Percentiles rank a stretch among this genome's conserved stretches.
Conservation (phyloP, 2,329 filamentous ascomycete genomes). For the Trichoderma cornu-damae region DNA sequence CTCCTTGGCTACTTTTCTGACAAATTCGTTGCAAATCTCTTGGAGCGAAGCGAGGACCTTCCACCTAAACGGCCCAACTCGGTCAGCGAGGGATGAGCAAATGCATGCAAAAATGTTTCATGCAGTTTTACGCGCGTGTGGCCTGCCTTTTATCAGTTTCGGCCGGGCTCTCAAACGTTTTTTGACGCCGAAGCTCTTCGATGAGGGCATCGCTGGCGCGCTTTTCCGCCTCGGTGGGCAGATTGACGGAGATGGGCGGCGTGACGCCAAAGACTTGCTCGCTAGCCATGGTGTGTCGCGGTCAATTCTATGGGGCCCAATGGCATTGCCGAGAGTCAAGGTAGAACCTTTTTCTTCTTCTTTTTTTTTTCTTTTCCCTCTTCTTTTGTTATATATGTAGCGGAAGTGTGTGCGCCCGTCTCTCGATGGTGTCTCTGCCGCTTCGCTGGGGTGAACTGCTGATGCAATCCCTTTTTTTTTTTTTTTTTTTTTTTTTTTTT, state of each 20-base stretch:
- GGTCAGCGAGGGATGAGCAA: neutral
- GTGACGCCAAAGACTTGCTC: constrained; percentile 62
- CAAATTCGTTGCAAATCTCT: constrained; percentile 77
- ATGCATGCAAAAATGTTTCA: neutral
- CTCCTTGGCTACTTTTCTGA: constrained; percentile 69
- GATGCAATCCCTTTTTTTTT: neutral
- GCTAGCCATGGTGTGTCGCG: constrained; percentile 30
- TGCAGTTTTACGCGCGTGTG: neutral
- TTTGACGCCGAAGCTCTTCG: constrained; percentile 78
- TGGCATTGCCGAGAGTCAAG: neutral
- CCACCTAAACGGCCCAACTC: constrained; percentile 45
- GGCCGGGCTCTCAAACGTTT: constrained; percentile 80
- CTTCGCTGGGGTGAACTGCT: neutral
- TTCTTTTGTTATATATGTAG: neutral
- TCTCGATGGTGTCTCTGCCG: no score
- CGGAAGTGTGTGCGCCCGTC: no score
- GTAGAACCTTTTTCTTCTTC: no score
- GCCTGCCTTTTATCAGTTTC: constrained; percentile 77
- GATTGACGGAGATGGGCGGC: constrained; percentile 69
- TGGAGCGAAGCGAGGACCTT: constrained; percentile 72
- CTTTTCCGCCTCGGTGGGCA: constrained; percentile 73
- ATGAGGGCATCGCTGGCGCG: constrained; percentile 73
- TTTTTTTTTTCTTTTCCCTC: no score
- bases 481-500: no score
- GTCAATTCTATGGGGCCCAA: neutral